Evolutionary conservation across 23 red algal species (phyloP).

Genomic region (Gracilaria gracilis): DNA sequence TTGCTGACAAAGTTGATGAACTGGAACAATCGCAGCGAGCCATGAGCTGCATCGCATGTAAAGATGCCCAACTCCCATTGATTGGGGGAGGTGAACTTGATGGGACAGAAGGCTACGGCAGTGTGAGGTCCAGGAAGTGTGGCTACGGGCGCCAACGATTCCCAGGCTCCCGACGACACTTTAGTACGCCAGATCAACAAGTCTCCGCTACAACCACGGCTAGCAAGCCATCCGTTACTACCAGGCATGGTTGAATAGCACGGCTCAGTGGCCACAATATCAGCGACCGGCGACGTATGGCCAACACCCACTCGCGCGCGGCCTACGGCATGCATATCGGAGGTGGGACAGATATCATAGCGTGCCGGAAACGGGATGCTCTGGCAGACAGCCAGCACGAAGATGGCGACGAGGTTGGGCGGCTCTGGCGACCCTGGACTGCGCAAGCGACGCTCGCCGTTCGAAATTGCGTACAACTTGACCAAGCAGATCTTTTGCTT

Average conservation of each 20-base stretch:
- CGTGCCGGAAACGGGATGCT: constrained; percentile 59
- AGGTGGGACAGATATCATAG: constrained; percentile 73
- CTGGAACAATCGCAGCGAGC: constrained; percentile 45
- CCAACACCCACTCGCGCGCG: constrained; percentile 68
- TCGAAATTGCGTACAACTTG: constrained; percentile 80
- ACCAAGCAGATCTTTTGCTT: constrained; percentile 64
- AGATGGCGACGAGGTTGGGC: constrained; percentile 60
- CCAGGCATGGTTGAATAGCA: constrained; percentile 14
- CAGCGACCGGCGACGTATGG: constrained; percentile 41
- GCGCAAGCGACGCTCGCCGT: constrained; percentile 79
- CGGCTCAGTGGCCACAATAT: constrained; percentile 35
- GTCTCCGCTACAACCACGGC: constrained; percentile 58
- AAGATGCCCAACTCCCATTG: constrained; percentile 55
- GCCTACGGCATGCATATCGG: constrained; percentile 45
- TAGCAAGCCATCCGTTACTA: constrained; percentile 58
- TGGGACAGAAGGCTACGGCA: constrained; percentile 57
- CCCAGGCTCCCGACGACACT: constrained; percentile 17
- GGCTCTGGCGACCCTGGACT: constrained; percentile 80
- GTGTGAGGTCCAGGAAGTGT: constrained; percentile 66
- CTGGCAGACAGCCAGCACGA: constrained; percentile 56
- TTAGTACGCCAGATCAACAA: constrained; percentile 61
- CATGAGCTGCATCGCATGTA: constrained; percentile 40
- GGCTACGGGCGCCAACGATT: constrained; percentile 38
- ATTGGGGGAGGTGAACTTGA: constrained; percentile 17
- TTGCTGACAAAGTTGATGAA: constrained; percentile 47